Evolutionary conservation across 129 eudicot species (phyloP), one percentile per base, ranked within the genome.

Genomic region (Centaurea solstitialis): DNA sequence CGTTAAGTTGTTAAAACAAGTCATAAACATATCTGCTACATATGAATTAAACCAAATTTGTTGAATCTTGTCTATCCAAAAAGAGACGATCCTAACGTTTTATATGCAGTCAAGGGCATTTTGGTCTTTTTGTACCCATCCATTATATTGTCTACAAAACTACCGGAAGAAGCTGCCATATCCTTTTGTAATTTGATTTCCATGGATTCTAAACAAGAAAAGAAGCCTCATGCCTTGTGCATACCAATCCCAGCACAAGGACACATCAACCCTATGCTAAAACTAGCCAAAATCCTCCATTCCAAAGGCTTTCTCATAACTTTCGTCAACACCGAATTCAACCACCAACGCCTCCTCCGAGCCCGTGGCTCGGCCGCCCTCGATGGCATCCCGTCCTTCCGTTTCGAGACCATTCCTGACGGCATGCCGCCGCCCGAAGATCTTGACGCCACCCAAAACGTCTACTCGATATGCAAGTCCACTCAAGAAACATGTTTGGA

Each of bases 171-270:
- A n/a, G 1, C 37, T 0, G 37, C 47, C 47, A 41, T 10, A 41
- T 41, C 47, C 12, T 41, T 62, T 18, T 26, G 21, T 8, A 4
- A 62, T 2, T 15, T 15, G 11, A n/a, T 62, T 26, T n/a, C 28
- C 38, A 77, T 78, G 82, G 78, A 10, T 83, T 77, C 41, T 2
- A 71, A 40, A 35, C 68, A 28, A 76, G 86, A 70, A 30, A 38
- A 41, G 8, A 88, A 79, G 69, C 85, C 88, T 21, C 91, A 88
- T 10, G 89, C 75, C 3, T 61, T 85, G 7, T 76, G 86, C 65
- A 78, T 88, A 70, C 89, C 91, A 24, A 80, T 39, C 67, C 91
- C 91, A 4, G 91, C 89, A 50, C 91, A 88, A 79, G 86, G 86
- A 28, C 86, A 83, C 74, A 72, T 83, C 1, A 83, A 62, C 50